phyloP scores from a whole-genome alignment of 129 eudicot species.

The Smallanthus sonchifolius region DNA sequence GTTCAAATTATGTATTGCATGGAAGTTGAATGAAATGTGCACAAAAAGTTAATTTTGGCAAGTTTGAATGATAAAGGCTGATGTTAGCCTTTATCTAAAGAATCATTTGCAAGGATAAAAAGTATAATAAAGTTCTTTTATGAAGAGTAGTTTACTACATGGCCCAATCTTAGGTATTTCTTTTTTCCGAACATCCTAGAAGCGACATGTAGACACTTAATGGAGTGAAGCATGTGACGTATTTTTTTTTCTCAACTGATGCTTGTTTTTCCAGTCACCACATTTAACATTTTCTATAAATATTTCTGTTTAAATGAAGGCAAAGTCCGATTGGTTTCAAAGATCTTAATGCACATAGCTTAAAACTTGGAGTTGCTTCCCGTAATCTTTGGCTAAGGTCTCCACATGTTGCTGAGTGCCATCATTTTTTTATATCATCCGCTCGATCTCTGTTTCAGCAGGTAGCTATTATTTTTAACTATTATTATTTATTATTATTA shows the following conservation, averaged over 20 bases:
- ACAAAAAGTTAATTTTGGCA: neutral
- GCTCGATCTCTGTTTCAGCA: slow-evolving; percentile 67
- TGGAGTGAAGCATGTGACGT: neutral
- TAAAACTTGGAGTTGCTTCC: slow-evolving; percentile 72
- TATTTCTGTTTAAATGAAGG: slow-evolving; percentile 34
- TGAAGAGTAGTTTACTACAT: neutral
- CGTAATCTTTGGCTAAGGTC: slow-evolving; percentile 62
- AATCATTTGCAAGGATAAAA: neutral
- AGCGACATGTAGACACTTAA: neutral
- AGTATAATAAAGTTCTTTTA: neutral
- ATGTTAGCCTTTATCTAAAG: neutral
- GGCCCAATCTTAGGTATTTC: neutral
- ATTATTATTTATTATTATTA: neutral
- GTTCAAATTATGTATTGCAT: neutral
- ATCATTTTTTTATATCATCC: slow-evolving; percentile 42
- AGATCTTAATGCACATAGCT: slow-evolving; percentile 51
- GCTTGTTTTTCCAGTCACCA: neutral
- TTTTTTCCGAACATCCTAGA: neutral
- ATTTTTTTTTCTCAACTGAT: neutral
- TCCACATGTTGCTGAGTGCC: slow-evolving; percentile 26
- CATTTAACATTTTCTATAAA: neutral
- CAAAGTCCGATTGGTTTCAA: slow-evolving; percentile 36
- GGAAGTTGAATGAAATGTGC: neutral
- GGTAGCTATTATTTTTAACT: slow-evolving; percentile 28
- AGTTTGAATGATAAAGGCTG: neutral